Base-by-base conservation (phyloP, 2,329 filamentous ascomycete genomes). In the Epichloe aotearoae region DNA sequence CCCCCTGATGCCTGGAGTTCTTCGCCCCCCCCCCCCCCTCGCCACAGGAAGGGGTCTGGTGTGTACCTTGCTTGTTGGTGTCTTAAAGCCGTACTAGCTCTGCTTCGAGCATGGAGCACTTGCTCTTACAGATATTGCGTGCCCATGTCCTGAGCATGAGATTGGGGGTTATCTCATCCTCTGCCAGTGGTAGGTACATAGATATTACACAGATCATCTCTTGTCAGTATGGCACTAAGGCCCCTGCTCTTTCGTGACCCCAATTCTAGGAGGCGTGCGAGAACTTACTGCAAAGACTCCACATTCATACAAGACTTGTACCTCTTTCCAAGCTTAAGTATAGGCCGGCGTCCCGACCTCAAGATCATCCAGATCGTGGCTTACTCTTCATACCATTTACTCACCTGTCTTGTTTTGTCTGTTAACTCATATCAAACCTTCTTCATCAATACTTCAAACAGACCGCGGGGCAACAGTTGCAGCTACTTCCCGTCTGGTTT, bases 131-230 rank as follows among this genome's bases (percentile, higher is more conserved):
- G 19, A 20, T 39, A 36, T 30, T 30, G 8, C 45, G 41, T 51
- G 47, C 41, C 50, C 50, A 47, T 52, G 41, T n/a, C 45, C 44
- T 47, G 30, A 38, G 36, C 50, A 34, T 47, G 50, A 47, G 43
- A 47, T 42, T 20, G 37, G 49, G 44, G 49, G 38, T 54, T 34
- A 52, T 54, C 50, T 49, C 48, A 50, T 51, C 45, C 50, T 45
- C 43, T 46, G 45, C 38, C 48, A 43, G 47, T 46, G 48, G 52
- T 49, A 53, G 50, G 52, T 49, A 53, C 46, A 30, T 30, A 20
- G 3, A 19, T 20, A 20, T 20, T 20, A 30, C 26, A 30, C 26
- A 30, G 26, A 50, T 52, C 44, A 49, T 50, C 50, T 51, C 52
- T 50, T 46, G 33, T 26, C 38, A 45, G 46, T 44, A 52, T 46